phyloP scores from a whole-genome alignment of 345 rosid genomes.

The Populus deltoides region DNA sequence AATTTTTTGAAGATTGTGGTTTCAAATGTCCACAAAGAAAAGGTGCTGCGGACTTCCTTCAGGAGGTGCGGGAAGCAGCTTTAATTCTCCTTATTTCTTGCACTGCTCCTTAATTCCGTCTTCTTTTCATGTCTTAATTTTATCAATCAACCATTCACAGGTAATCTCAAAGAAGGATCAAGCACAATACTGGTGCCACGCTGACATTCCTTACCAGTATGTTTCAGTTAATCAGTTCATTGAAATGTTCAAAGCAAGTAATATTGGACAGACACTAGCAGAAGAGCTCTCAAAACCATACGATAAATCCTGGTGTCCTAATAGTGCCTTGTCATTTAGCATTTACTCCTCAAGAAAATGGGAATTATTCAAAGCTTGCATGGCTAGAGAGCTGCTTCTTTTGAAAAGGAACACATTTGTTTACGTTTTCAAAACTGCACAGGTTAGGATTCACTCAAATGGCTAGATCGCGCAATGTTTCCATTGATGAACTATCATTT shows the following conservation, averaged over 20 bases:
- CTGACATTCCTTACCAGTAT: conserved; percentile 29
- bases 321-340: conserved; percentile 27
- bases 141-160: not conserved
- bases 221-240: conserved; percentile 36
- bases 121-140: too few species aligned
- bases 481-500: too few species aligned
- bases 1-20: conserved; percentile 12
- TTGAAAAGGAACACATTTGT: conserved; percentile 45
- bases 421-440: conserved; percentile 40
- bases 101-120: too few species aligned
- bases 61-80: not conserved
- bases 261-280: conserved; percentile 26
- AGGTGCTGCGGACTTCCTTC: conserved; percentile 4
- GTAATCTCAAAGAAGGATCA: conserved; percentile 7
- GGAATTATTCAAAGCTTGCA: conserved; percentile 44
- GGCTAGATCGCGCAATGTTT: too few species aligned
- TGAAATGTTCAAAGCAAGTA: conserved; percentile 26
- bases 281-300: conserved; percentile 28
- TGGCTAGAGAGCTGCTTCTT: conserved; percentile 46
- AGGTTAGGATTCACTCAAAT: conserved; percentile 1
- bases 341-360: conserved; percentile 36
- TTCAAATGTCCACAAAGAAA: conserved; percentile 7
- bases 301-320: conserved; percentile 27
- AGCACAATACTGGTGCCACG: conserved; percentile 7
- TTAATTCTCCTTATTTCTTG: not conserved